These are phyloP conservation scores for Dictyophora rubrovolvata DNA, from an alignment of 768 basidiomycete genomes.

Conservation along the genomic window DNA sequence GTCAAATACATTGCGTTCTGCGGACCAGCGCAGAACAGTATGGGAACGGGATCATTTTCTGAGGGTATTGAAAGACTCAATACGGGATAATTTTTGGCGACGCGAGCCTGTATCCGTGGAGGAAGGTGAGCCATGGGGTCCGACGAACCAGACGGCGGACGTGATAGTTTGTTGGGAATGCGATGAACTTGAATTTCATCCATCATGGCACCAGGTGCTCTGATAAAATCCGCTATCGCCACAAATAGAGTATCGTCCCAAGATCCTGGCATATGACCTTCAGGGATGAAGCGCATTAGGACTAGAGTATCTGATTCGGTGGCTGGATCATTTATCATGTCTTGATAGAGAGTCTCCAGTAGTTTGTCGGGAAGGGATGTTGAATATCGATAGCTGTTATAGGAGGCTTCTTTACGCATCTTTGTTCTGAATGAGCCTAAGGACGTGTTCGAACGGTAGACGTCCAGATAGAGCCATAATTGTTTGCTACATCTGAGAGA, in stretches of 20 bases:
- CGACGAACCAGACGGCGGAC: neutral
- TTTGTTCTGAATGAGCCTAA: neutral
- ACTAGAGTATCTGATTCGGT: neutral
- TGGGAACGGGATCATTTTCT: neutral
- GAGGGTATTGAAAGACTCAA: neutral
- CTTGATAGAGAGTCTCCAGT: neutral
- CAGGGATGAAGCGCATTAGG: neutral
- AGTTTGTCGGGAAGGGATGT: neutral
- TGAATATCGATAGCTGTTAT: neutral
- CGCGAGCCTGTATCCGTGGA: neutral
- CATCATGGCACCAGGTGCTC: neutral
- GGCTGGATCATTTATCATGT: neutral
- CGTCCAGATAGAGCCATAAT: neutral
- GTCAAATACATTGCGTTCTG: neutral
- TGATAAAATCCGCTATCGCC: neutral
- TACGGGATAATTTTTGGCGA: neutral
- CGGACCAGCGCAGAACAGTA: neutral
- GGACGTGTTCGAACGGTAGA: neutral
- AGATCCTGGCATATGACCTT: neutral
- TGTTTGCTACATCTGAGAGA: neutral
- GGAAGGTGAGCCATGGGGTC: neutral
- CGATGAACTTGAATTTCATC: neutral
- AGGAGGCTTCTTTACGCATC: neutral
- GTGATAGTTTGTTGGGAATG: neutral
- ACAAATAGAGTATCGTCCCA: neutral